A percentile compares a stretch with the other conserved stretches of the same genome.
Conservation (phyloP, 768 basidiomycete genomes). For the Austroboletus eburneus region DNA sequence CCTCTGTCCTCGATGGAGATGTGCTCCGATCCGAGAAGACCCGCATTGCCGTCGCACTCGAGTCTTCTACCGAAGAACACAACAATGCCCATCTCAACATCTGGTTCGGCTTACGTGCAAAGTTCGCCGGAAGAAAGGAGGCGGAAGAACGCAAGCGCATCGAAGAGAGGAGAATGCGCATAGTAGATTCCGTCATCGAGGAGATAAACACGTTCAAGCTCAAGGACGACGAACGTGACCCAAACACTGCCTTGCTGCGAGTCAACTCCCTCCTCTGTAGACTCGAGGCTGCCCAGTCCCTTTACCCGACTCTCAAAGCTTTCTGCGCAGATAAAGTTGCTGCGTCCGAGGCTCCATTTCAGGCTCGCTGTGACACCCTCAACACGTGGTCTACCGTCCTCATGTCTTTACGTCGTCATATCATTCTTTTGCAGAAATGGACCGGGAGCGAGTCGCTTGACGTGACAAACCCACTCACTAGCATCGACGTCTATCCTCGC, state of each 20-base stretch:
- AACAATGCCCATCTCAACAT: constrained; percentile 63
- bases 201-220: constrained; percentile 80
- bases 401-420: constrained; percentile 77
- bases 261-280: constrained; percentile 66
- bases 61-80: constrained; percentile 65
- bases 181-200: constrained; percentile 78
- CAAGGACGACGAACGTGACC: constrained; percentile 32
- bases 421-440: constrained; percentile 82
- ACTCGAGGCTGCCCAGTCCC: constrained; percentile 76
- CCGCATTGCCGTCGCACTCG: constrained; percentile 78
- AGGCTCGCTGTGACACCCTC: constrained; percentile 82
- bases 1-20: constrained; percentile 90
- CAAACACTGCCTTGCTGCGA: constrained; percentile 50
- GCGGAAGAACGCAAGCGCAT: constrained; percentile 78
- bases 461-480: constrained; percentile 75
- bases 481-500: constrained; percentile 44
- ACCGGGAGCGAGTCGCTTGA: constrained; percentile 91
- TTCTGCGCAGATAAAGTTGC: constrained; percentile 74
- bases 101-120: constrained; percentile 91
- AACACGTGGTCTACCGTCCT: constrained; percentile 92
- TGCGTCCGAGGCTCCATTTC: constrained; percentile 63
- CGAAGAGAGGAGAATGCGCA: constrained; percentile 78
- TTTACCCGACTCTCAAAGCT: constrained; percentile 82
- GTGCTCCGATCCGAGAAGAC: constrained; percentile 94
- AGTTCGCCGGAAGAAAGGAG: constrained; percentile 71